Base-by-base conservation (phyloP, 2,329 filamentous ascomycete genomes). In the Alternaria triticina region DNA sequence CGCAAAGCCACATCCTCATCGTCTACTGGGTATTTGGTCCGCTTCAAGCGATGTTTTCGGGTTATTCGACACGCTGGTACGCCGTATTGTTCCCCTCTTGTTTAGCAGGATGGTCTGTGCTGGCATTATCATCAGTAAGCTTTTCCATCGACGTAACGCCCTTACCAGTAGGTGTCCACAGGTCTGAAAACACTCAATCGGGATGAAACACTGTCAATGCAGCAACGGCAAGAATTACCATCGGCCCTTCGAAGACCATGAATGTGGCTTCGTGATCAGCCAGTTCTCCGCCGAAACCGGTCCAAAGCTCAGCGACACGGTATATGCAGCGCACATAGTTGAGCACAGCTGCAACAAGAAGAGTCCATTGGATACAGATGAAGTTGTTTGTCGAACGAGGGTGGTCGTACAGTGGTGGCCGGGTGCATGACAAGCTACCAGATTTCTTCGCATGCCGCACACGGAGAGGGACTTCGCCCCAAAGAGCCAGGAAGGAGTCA, bases 171-270 rank as follows among this genome's bases (percentile, higher is more conserved):
- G 12, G 52, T 8, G 11, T 23, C 36, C 52, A 55, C 17, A 55
- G 40, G 40, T 45, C 36, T 17, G 64, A 69, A 58, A 76, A 76
- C 9, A 74, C 66, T 33, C 69, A 69, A 6, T 69, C 74, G 0
- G 85, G 85, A 67, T 86, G 84, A 27, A 83, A 79, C 0, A 73
- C 65, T 3, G 83, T 85, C 72, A 86, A 68, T 8, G 74, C 72
- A 7, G 81, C 61, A n/a, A 79, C 77, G 0, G 85, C 83, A 33
- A 84, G 69, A 3, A 77, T 77, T 55, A 87, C 83, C 81, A 86
- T 82, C 2, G 82, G 81, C 3, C 84, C 84, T 64, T 86, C 85
- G 5, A 86, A 75, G n/a, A 83, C 76, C 80, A 86, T 82, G 68
- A 86, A 85, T 13, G 79, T 78, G 12, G 75, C 67, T 68, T 86